Evolutionary conservation across 2,329 filamentous ascomycete genomes (phyloP).

Genomic region (Whalleya microplaca): DNA sequence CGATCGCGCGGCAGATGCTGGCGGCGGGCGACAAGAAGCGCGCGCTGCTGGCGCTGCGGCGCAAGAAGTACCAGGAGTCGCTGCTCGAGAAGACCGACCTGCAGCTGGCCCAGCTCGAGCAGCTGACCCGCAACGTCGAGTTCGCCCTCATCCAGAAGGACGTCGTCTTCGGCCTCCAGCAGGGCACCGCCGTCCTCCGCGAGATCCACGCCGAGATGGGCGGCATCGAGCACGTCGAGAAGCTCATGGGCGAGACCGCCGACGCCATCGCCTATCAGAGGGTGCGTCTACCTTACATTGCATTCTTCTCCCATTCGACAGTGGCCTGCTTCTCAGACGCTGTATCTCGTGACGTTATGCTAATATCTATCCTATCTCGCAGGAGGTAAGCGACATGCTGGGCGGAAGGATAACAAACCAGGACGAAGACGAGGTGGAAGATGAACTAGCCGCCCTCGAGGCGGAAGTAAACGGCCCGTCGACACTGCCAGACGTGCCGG

Average conservation of each 20-base stretch:
- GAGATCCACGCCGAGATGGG: slow-evolving; percentile 97
- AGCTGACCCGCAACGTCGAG: slow-evolving; percentile 85
- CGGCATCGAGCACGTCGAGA: slow-evolving; percentile 90
- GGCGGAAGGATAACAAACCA: slow-evolving; percentile 87
- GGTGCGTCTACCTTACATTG: too few relatives aligned
- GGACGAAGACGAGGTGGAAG: slow-evolving; percentile 97
- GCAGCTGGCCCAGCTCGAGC: slow-evolving; percentile 92
- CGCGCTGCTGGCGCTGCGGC: slow-evolving; percentile 84
- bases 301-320: background rate
- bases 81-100: slow-evolving; percentile 86
- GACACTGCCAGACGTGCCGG: slow-evolving; percentile 38
- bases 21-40: slow-evolving; percentile 77
- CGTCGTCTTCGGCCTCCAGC: slow-evolving; percentile 87
- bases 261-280: slow-evolving; percentile 91
- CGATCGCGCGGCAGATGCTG: slow-evolving; percentile 82
- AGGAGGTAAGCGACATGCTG: slow-evolving; percentile 94
- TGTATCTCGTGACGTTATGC: slow-evolving; percentile 1
- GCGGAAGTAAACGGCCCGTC: slow-evolving; percentile 51
- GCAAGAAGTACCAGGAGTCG: slow-evolving; percentile 96
- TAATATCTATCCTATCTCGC: slow-evolving; percentile 11
- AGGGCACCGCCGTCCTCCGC: slow-evolving; percentile 86
- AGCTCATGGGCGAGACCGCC: slow-evolving; percentile 88
- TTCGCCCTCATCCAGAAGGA: slow-evolving; percentile 98
- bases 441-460: slow-evolving; percentile 85
- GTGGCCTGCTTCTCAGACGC: too few relatives aligned